A percentile compares a stretch with the other conserved stretches of the same genome.
These are phyloP conservation scores for Fistulinella prunicolor DNA, from an alignment of 768 basidiomycete species.

Conservation along the genomic window DNA sequence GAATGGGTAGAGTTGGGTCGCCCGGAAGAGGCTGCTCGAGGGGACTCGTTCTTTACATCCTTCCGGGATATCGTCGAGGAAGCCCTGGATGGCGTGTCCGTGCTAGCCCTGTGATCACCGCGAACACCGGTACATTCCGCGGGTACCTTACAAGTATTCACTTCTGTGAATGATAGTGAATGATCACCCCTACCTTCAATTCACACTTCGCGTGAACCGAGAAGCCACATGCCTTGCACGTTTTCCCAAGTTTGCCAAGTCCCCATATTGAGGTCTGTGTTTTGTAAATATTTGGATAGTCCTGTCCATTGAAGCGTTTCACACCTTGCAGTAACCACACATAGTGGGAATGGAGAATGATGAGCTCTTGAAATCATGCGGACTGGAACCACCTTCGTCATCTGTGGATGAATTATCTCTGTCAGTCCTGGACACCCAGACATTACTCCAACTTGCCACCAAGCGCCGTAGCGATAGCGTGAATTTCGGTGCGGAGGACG, in stretches of 20 bases:
- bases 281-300: conserved; percentile 4
- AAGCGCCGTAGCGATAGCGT: conserved; percentile 55
- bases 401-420: conserved; percentile 39
- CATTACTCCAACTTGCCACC: conserved; percentile 46
- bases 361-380: conserved; percentile 81
- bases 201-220: conserved; percentile 86
- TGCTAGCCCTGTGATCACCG: conserved; percentile 24
- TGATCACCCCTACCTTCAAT: conserved; percentile 55
- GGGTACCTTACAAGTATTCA: conserved; percentile 50
- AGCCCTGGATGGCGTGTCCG: conserved; percentile 29
- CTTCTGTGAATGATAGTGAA: too few species aligned
- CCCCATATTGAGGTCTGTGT: conserved; percentile 81
- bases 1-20: conserved; percentile 5
- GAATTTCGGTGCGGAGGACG: conserved; percentile 62
- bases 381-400: conserved; percentile 67
- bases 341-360: conserved; percentile 83
- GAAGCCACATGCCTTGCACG: conserved; percentile 72
- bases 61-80: conserved; percentile 35
- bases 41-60: conserved; percentile 23
- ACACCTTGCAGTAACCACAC: conserved; percentile 79
- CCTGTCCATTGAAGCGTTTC: conserved; percentile 8
- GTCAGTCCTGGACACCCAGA: conserved; percentile 1
- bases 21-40: conserved; percentile 4
- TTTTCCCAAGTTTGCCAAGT: conserved; percentile 82
- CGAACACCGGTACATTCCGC: conserved; percentile 55